These are phyloP conservation scores for Nicotiana undulata DNA, from an alignment of 257 asterid species.

Conservation along the genomic window DNA sequence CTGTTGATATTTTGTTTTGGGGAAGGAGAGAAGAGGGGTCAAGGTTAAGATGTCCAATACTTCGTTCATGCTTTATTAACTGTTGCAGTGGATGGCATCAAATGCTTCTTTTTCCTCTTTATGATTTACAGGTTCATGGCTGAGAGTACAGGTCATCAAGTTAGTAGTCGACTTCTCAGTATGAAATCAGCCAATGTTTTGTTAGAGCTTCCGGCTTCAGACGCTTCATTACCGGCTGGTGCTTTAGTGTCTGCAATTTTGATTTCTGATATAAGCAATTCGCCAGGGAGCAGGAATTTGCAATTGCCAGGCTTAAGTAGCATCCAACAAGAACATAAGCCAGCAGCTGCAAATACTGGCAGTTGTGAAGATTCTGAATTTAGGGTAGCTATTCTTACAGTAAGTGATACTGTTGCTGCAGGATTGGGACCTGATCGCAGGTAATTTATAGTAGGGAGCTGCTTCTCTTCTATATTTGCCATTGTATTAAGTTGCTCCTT, in stretches of 20 bases:
- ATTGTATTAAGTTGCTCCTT: background rate
- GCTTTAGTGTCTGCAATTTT: constrained; percentile 51
- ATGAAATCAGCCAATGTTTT: constrained; percentile 95
- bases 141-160: constrained; percentile 90
- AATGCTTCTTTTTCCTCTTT: background rate
- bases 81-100: constrained; percentile 9
- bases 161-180: constrained; percentile 84
- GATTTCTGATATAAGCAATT: constrained; percentile 56
- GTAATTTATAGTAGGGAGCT: constrained; percentile 29
- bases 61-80: background rate
- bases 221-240: constrained; percentile 59
- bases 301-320: constrained; percentile 22
- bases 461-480: background rate
- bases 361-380: constrained; percentile 28
- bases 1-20: background rate
- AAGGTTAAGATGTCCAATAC: background rate
- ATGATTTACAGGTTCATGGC: constrained; percentile 62
- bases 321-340: constrained; percentile 18
- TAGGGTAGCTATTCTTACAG: constrained; percentile 83
- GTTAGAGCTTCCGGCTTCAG: constrained; percentile 66
- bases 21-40: background rate
- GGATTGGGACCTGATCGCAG: constrained; percentile 83
- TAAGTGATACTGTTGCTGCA: constrained; percentile 85
- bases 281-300: constrained; percentile 23
- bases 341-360: constrained; percentile 13